A percentile compares a stretch with the other conserved stretches of the same genome.
Evolutionary conservation across 2,329 filamentous ascomycete genomes (phyloP).

Genomic region (Aureobasidium sp.): DNA sequence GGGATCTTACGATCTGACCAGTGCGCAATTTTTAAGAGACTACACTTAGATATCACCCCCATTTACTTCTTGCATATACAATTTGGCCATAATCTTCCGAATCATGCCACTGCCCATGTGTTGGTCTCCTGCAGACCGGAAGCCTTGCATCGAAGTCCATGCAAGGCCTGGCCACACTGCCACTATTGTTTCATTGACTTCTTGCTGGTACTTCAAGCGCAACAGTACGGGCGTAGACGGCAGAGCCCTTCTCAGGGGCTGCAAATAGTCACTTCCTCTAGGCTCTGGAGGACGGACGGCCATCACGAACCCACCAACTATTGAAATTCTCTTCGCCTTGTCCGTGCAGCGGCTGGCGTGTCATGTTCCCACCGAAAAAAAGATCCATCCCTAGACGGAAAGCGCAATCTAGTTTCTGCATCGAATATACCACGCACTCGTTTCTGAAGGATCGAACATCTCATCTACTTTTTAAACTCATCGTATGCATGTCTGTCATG

Average conservation of each 20-base stretch:
- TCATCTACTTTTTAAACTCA: constrained; percentile 10
- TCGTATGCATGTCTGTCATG: constrained; percentile 11
- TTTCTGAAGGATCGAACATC: constrained; percentile 1
- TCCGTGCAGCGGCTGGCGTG: constrained; percentile 5
- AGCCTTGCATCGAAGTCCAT: constrained; percentile 1
- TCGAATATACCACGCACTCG: constrained; percentile 1
- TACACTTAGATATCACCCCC: constrained; percentile 18
- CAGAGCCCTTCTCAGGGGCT: constrained; percentile 4
- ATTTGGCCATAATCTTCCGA: neutral
- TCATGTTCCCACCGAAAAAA: constrained; percentile 2
- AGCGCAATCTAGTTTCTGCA: constrained; percentile 8
- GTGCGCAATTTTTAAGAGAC: constrained; percentile 26
- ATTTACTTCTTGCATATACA: neutral
- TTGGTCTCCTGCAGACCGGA: constrained; percentile 3
- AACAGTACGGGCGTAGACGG: neutral
- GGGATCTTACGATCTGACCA: constrained; percentile 21
- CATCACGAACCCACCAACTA: constrained; percentile 1
- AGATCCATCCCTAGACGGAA: neutral
- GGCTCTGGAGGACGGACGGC: neutral
- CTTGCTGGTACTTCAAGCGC: neutral
- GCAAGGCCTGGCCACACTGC: constrained; percentile 4
- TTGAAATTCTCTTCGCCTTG: constrained; percentile 10
- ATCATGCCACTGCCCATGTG: constrained; percentile 12
- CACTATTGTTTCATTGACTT: constrained; percentile 10
- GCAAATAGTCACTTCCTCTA: neutral